These are phyloP conservation scores for Solanum corneliomulleri DNA, from an alignment of 257 asterid genomes.

Conservation along the genomic window DNA sequence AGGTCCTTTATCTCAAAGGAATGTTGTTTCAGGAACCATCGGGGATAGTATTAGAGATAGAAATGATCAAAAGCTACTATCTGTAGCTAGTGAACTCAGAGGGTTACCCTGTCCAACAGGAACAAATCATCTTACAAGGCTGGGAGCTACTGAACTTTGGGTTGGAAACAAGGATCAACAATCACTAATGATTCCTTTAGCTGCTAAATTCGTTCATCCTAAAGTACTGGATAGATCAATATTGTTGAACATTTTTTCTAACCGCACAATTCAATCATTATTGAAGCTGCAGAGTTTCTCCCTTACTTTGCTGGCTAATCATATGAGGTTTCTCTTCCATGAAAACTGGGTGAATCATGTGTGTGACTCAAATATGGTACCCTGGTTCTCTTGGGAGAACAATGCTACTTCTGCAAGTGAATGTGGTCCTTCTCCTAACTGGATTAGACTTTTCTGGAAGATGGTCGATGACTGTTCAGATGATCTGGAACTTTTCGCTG, in stretches of 20 bases:
- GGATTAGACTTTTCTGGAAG: constrained; percentile 93
- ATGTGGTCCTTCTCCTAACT: constrained; percentile 75
- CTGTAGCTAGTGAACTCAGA: constrained; percentile 54
- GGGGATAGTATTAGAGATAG: constrained; percentile 27
- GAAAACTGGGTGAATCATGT: constrained; percentile 79
- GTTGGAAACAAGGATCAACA: constrained; percentile 78
- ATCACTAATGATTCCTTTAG: constrained; percentile 50
- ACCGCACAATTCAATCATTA: constrained; percentile 40
- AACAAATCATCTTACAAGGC: constrained; percentile 40
- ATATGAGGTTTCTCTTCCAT: constrained; percentile 62
- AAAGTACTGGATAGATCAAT: constrained; percentile 73
- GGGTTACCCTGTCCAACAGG: constrained; percentile 93
- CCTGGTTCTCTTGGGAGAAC: constrained; percentile 95
- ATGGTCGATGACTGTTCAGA: constrained; percentile 47
- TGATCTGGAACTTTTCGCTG: constrained; percentile 70
- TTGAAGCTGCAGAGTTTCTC: constrained; percentile 71
- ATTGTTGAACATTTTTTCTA: constrained; percentile 49
- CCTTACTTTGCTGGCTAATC: constrained; percentile 55
- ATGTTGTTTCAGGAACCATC: constrained; percentile 24
- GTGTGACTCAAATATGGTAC: constrained; percentile 49
- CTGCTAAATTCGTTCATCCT: constrained; percentile 74
- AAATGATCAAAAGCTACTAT: constrained; percentile 32
- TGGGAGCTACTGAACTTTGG: constrained; percentile 73
- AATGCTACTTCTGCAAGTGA: constrained; percentile 44
- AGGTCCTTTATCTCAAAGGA: constrained; percentile 46